Evolutionary conservation across 2,329 filamentous ascomycete species (phyloP).

Genomic region (Ascochyta clinopodiicola): DNA sequence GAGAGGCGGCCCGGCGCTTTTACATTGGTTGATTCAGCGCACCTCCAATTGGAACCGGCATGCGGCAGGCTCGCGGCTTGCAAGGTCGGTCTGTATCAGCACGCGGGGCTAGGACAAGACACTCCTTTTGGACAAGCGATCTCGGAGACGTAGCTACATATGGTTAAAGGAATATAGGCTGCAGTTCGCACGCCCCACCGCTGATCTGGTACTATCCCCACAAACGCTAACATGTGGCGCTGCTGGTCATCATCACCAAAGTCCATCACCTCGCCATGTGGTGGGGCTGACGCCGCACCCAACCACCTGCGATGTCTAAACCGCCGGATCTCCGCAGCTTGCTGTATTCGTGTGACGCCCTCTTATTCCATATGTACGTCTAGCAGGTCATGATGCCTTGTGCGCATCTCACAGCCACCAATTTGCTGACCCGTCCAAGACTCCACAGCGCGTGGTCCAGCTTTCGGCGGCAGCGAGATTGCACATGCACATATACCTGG

Average conservation of each 20-base stretch:
- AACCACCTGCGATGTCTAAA: conserved; percentile 3
- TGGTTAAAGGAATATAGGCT: conserved; percentile 1
- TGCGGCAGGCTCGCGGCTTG: conserved; percentile 18
- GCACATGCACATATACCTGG: neutral
- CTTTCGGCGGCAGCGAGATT: conserved; percentile 4
- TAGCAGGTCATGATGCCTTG: neutral
- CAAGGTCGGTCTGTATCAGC: conserved; percentile 19
- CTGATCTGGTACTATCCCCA: conserved; percentile 17
- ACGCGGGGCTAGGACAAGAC: conserved; percentile 2
- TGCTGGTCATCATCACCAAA: conserved; percentile 15
- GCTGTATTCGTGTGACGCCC: neutral
- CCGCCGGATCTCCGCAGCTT: conserved; percentile 7
- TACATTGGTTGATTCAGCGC: conserved; percentile 28
- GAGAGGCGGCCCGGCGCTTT: conserved; percentile 21
- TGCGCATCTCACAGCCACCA: neutral
- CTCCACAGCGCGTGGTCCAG: neutral
- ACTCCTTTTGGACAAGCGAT: conserved; percentile 5
- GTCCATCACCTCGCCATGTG: neutral
- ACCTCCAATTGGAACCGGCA: conserved; percentile 14
- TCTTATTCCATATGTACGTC: neutral
- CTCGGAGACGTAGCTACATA: conserved; percentile 10
- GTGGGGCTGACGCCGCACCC: conserved; percentile 12
- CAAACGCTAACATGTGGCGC: conserved; percentile 25
- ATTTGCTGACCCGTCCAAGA: neutral
- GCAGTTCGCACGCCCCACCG: conserved; percentile 1